Conservation (phyloP, 164 flowering plant species). For the Kalanchoe fedtschenkoi region DNA sequence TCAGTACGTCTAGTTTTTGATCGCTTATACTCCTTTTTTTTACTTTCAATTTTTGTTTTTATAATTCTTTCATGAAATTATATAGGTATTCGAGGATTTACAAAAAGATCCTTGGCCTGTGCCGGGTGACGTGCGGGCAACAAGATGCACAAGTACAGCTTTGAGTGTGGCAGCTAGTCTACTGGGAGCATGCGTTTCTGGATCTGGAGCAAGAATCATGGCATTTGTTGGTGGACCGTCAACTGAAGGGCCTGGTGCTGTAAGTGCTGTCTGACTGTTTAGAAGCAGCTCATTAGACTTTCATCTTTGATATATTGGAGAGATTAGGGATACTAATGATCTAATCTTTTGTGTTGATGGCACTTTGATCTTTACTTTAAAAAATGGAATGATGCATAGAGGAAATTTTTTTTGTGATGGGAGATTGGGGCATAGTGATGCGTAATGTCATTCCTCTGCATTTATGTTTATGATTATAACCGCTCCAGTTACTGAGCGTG, state of each 20-base stretch:
- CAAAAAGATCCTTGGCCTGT: constrained; percentile 92
- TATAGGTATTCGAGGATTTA: constrained; percentile 81
- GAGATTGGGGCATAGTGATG: background rate
- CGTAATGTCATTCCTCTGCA: too few species aligned
- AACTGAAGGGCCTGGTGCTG: constrained; percentile 87
- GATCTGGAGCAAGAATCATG: constrained; percentile 90
- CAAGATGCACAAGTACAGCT: constrained; percentile 85
- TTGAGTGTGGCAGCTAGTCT: constrained; percentile 73
- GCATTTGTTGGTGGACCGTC: constrained; percentile 94
- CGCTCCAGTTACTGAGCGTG: too few species aligned
- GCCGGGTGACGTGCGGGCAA: constrained; percentile 66
- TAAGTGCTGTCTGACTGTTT: constrained; percentile 26
- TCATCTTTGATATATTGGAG: background rate
- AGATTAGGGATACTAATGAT: background rate
- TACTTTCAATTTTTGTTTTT: background rate
- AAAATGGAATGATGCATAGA: background rate
- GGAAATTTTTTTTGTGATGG: background rate
- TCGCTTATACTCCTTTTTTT: background rate
- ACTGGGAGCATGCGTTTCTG: constrained; percentile 90
- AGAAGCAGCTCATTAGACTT: background rate
- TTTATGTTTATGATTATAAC: too few species aligned
- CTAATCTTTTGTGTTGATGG: too few species aligned
- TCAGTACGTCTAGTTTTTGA: constrained; percentile 29
- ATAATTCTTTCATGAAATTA: background rate
- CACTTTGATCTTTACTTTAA: background rate